Evolutionary conservation across 1,139 yeast genomes (phyloP).

Genomic region (Taphrina betulina): DNA sequence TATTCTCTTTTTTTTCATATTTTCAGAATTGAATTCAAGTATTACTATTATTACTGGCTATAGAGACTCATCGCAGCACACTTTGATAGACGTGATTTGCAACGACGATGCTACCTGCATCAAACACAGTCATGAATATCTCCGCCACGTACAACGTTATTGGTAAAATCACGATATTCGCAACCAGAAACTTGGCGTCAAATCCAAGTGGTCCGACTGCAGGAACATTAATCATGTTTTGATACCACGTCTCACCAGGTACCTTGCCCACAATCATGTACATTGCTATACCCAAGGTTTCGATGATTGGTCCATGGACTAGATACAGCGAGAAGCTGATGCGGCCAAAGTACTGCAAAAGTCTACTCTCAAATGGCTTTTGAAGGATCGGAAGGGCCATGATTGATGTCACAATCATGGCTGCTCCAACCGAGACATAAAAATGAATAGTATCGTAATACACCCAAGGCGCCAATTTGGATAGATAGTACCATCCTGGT

Average conservation of each 20-base stretch:
- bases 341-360: slow-evolving; percentile 23
- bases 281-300: slow-evolving; percentile 2
- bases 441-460: slow-evolving; percentile 19
- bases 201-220: slow-evolving; percentile 24
- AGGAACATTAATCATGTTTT: slow-evolving; percentile 2
- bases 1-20: too few species aligned
- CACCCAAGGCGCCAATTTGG: slow-evolving; percentile 23
- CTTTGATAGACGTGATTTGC: slow-evolving; percentile 4
- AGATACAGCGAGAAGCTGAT: slow-evolving; percentile 24
- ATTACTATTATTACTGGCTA: too few species aligned
- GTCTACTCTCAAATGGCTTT: slow-evolving; percentile 3
- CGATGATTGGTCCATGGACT: slow-evolving; percentile 27
- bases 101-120: slow-evolving; percentile 3
- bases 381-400: slow-evolving; percentile 15
- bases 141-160: slow-evolving; percentile 24
- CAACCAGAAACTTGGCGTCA: slow-evolving; percentile 14
- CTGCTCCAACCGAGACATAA: slow-evolving; percentile 19
- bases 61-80: too few species aligned
- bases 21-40: too few species aligned
- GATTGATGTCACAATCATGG: slow-evolving; percentile 13
- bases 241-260: background rate
- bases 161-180: slow-evolving; percentile 27
- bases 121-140: slow-evolving; percentile 13
- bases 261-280: slow-evolving; percentile 19
- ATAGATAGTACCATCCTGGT: slow-evolving; percentile 15